These are phyloP conservation scores for Amanita subjunquillea DNA, from an alignment of 768 basidiomycete genomes.

Conservation along the genomic window DNA sequence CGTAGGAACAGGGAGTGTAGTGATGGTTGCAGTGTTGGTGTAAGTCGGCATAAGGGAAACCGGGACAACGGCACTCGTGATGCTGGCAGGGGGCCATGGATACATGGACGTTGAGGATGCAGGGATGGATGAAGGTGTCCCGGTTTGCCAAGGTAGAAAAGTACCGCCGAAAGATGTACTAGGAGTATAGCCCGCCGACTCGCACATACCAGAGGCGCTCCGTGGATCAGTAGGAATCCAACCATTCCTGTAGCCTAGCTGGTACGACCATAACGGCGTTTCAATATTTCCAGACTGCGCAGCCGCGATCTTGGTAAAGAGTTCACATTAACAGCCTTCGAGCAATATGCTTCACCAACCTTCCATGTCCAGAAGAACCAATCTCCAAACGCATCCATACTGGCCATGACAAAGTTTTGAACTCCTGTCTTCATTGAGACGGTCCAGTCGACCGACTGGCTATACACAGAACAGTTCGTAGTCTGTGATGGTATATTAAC, in stretches of 20 bases:
- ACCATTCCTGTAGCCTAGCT: constrained; percentile 47
- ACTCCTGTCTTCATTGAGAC: constrained; percentile 22
- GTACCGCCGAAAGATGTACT: constrained; percentile 22
- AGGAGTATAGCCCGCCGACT: constrained; percentile 30
- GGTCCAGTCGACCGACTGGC: constrained; percentile 52
- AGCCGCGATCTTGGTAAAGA: constrained; percentile 23
- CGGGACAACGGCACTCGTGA: constrained; percentile 29
- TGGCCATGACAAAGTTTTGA: constrained; percentile 48
- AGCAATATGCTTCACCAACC: constrained; percentile 11
- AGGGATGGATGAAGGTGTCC: constrained; percentile 41
- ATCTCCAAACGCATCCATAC: constrained; percentile 29
- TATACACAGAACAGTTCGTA: constrained; percentile 22
- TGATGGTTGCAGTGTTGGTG: constrained; percentile 46
- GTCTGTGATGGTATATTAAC: constrained; percentile 25
- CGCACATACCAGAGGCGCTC: constrained; percentile 48
- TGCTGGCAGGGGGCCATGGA: constrained; percentile 47
- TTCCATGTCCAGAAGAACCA: constrained; percentile 43
- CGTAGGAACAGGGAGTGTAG: constrained; percentile 30
- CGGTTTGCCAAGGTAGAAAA: constrained; percentile 47
- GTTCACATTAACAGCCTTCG: background rate
- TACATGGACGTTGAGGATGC: constrained; percentile 22
- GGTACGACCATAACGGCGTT: constrained; percentile 32
- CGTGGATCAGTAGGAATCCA: constrained; percentile 75
- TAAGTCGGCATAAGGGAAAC: constrained; percentile 41
- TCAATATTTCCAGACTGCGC: constrained; percentile 31